Evolutionary conservation across 148 eudicot species (phyloP), one percentile per base, ranked within the genome.

Genomic region (Arctostaphylos glauca): DNA sequence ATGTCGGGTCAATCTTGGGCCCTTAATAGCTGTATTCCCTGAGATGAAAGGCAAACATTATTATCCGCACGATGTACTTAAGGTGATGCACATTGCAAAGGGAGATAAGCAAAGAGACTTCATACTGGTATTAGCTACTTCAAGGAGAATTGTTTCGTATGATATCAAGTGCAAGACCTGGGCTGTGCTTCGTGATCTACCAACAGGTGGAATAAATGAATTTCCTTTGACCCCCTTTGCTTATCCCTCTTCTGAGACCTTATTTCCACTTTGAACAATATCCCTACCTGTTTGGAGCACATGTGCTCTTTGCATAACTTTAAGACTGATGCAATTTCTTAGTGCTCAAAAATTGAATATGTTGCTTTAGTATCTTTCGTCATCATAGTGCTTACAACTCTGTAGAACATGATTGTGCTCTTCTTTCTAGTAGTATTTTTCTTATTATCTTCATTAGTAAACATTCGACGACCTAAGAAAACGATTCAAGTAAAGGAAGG

Each of bases 211-310:
- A 1, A 7, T 53, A 1, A 8, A 53, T 53, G 5, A 3, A 53
- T 53, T 13, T 7, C 2, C 5, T 53, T 8, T 8, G 8, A 7
- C 3, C 2, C 8, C 88, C 90, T n/a, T 88, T 88, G 85, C 90
- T 53, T 53, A 7, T 53, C 62, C 18, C 18, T 13, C 15, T 19
- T 5, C 3, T 58, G 62, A 58, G 6, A 58, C n/a, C 62, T 2
- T 58, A 16, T 58, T 19, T 5, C 21, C 62, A 16, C 18, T 58
- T 58, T 86, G 83, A 90, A 88, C 9, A 6, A 12, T 7, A 50
- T 50, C 38, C 53, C 53, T 50, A 50, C 53, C 0, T 9, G 53
- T 31, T 50, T 7, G 9, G 53, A 50, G 53, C 53, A 50, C 53
- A 6, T 50, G 53, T 52, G 54, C 14, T 52, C 12, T 52, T 52